Evolutionary conservation across 129 eudicot species (phyloP), one percentile per base, ranked within the genome.

Genomic region (Escallonia herrerae): DNA sequence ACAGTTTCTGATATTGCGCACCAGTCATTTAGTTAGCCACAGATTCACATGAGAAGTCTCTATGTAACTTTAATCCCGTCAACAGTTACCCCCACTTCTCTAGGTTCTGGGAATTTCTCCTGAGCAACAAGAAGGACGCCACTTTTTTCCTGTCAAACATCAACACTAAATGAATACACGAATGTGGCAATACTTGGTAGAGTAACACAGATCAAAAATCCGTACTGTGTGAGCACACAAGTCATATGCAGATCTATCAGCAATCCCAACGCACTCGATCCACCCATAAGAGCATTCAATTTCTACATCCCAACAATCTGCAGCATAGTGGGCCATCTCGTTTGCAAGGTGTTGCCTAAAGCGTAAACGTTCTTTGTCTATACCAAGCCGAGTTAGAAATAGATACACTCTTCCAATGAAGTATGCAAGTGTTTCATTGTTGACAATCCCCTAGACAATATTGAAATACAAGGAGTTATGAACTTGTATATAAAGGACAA

Each of bases 291-390:
- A 78, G 53, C 82, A 78, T 75, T 84, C 87, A 56, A 84, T 84
- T 59, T 84, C 87, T 65, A 87, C 91, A 84, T 84, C 91, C 91
- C 91, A 84, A 72, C 87, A 84, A 59, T 84, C 91, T 64, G 91
- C 87, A 78, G 91, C 87, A 84, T 84, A 84, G 60, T 84, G 91
- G 65, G 91, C 91, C 91, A 84, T 84, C 69, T 84, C 87, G 66
- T 84, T 84, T 58, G 84, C 87, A 60, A 84, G 80, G 76, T 84
- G 91, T 48, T 84, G 91, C 47, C 91, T 82, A 68, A 84, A 84
- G 44, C 91, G 72, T 63, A 84, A 37, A 15, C 87, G 77, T 12
- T 84, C 87, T 68, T 72, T 81, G 60, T 84, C 87, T 56, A 84
- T 84, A 15, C 91, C 91, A 43, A 84, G 83, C 13, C 70, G 49